phyloP scores from a whole-genome alignment of 148 eudicot species.

The Silene conica region DNA sequence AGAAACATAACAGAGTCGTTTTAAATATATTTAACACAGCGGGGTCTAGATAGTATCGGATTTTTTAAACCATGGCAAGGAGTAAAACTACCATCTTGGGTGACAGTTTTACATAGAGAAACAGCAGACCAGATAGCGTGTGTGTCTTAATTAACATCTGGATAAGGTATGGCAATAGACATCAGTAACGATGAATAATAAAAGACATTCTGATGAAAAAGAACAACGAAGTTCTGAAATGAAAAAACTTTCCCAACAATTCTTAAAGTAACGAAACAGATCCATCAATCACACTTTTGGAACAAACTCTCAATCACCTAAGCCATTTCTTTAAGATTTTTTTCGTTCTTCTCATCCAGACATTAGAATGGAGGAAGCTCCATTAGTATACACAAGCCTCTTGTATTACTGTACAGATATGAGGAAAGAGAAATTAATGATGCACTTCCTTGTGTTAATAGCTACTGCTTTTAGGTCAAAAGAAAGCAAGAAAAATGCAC shows the following conservation, averaged over 20 bases:
- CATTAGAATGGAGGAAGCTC: neutral
- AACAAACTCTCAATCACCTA: neutral
- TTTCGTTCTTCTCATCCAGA: neutral
- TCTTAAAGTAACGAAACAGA: neutral
- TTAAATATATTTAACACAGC: no score
- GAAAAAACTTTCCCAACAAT: neutral
- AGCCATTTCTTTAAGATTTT: neutral
- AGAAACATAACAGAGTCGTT: no score
- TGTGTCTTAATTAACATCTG: no score
- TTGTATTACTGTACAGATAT: neutral
- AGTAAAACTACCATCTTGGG: no score
- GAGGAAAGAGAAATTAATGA: neutral
- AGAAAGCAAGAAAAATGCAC: neutral
- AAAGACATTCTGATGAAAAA: neutral
- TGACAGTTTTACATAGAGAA: no score
- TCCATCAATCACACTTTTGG: neutral
- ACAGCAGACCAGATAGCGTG: no score
- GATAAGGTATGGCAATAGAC: neutral
- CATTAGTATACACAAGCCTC: neutral
- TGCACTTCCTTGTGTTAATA: neutral
- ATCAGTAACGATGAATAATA: neutral
- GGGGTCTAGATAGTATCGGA: no score
- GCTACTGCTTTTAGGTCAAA: no score
- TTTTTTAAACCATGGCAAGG: no score
- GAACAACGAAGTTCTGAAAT: neutral